Percentiles rank a stretch among this genome's conserved stretches.
Evolutionary conservation across 768 basidiomycete genomes (phyloP).

Genomic region (Hypholoma fasciculare): DNA sequence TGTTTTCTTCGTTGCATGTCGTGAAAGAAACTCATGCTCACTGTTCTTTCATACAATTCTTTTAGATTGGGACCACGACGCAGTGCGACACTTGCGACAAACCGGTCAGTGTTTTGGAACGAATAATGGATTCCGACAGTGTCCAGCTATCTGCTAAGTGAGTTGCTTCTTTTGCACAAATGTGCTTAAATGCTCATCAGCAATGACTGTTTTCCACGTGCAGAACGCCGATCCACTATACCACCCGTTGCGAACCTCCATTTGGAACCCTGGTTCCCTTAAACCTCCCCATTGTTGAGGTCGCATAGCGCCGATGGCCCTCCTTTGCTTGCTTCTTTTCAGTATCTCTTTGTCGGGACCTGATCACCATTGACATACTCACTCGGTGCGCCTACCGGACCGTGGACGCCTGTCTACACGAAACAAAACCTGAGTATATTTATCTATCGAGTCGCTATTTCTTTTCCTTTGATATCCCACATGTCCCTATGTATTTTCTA

Average conservation of each 20-base stretch:
- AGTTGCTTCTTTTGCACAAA: not conserved
- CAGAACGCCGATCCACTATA: constrained; percentile 4
- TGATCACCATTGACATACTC: not conserved
- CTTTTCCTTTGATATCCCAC: constrained; percentile 2
- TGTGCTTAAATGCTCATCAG: constrained; percentile 2
- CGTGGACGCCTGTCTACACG: not conserved
- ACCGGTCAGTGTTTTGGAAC: not conserved
- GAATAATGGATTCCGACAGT: not conserved
- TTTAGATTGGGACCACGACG: not conserved
- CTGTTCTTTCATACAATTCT: not conserved
- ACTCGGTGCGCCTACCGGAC: not conserved
- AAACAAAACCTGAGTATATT: constrained; percentile 4
- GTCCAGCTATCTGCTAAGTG: not conserved
- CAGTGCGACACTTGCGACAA: not conserved
- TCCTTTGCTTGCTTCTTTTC: not conserved
- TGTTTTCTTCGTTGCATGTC: constrained; percentile 3
- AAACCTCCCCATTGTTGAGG: not conserved
- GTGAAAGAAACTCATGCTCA: constrained; percentile 3
- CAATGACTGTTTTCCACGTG: constrained; percentile 3
- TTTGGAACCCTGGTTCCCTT: constrained; percentile 4
- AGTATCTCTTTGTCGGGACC: not conserved
- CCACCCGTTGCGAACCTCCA: constrained; percentile 9
- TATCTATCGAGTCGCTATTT: constrained; percentile 3
- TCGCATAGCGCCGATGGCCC: not conserved
- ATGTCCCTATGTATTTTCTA: constrained; percentile 13